phyloP scores from a whole-genome alignment of 768 basidiomycete species.

The Omphalotus guepiniiformis region DNA sequence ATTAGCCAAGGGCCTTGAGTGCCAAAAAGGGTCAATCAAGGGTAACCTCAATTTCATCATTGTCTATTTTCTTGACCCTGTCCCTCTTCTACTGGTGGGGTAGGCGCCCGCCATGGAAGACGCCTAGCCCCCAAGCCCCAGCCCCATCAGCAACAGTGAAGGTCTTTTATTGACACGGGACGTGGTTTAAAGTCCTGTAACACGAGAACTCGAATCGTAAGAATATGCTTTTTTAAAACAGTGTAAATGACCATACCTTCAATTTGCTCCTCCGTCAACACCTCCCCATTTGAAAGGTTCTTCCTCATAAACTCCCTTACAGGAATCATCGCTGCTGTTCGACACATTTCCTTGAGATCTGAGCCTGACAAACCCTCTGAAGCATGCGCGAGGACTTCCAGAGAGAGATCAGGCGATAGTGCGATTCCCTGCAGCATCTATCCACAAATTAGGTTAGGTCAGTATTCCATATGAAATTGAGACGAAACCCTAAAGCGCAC shows the following conservation, averaged over 20 bases:
- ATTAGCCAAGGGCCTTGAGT: no score
- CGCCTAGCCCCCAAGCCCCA: no score
- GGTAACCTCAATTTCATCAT: no score
- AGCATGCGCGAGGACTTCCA: conserved; percentile 58
- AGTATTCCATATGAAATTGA: neutral
- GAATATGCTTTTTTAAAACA: neutral
- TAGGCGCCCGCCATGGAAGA: neutral
- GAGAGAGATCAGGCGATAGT: conserved; percentile 56
- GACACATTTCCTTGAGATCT: conserved; percentile 87
- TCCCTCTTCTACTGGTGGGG: neutral
- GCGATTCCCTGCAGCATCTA: conserved; percentile 85
- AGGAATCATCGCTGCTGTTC: conserved; percentile 91
- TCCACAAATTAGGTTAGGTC: neutral
- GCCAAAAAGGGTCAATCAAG: no score
- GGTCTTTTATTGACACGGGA: conserved; percentile 3
- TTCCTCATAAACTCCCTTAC: conserved; percentile 77
- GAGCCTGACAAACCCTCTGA: conserved; percentile 83
- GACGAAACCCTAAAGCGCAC: conserved; percentile 35
- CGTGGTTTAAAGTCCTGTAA: conserved; percentile 5
- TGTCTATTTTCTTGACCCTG: neutral
- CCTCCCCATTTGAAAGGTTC: conserved; percentile 37
- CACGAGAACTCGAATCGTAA: neutral
- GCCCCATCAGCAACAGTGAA: no score
- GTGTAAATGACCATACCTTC: neutral
- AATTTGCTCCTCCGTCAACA: conserved; percentile 36